Base-by-base conservation (phyloP, 768 basidiomycete species). In the Suillus spraguei region DNA sequence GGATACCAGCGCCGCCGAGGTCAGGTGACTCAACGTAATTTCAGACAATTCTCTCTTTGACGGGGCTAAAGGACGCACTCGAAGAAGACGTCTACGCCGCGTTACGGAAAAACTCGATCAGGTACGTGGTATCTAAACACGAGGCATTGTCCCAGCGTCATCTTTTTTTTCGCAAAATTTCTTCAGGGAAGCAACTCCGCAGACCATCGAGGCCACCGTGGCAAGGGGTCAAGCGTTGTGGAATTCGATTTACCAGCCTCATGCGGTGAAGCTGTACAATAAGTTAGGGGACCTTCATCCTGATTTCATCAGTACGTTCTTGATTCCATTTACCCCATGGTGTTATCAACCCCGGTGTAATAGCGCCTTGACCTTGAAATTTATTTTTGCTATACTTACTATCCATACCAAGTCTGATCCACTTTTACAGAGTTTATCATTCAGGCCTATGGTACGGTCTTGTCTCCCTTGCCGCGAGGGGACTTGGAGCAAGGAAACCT, bases 271-370 rank as follows among this genome's bases (percentile, higher is more conserved):
- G 79, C 86, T 97, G 72, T 85, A 93, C 78, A 80, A 87, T 80
- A 97, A 95, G 80, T 83, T 97, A 66, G 88, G 83, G 73, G 83
- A 85, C 62, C 92, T 94, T 80, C 95, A 97, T 77, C 95, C 95
- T 65, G 95, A 97, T 82, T 92, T 97, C 80, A 94, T 95, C 76
- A 82, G 92, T 94, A 77, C 80, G 92, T 87, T 71, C 74, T 64
- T 69, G 67, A 67, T 69, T 71, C 64, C 62, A 64, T 53, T 63
- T 69, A 69, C 75, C 74, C 73, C 74, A 71, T 77, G 72, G 71
- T 60, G 72, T 75, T 75, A 76, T 77, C 73, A 72, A 49, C 53
- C 54, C 63, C 68, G 71, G 65, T 76, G 71, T 67, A 67, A 68
- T 67, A 67, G 71, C 74, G 70, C 70, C 69, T 73, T 68, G 70